A percentile compares a stretch with the other conserved stretches of the same genome.
These are phyloP conservation scores for Aspergillus affinis DNA, from an alignment of 495 filamentous ascomycete genomes.

Conservation along the genomic window DNA sequence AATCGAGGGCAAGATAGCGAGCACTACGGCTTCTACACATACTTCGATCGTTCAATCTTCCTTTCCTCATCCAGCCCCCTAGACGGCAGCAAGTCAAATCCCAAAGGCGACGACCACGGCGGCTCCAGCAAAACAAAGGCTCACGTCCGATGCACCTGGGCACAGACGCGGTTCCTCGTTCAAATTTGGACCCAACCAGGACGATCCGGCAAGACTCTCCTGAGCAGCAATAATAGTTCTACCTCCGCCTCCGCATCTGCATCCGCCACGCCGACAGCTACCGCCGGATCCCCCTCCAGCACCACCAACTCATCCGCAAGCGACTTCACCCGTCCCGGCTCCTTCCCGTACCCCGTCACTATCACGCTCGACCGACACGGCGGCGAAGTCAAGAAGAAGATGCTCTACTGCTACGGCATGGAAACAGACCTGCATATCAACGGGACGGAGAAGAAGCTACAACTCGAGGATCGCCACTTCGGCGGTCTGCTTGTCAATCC, in stretches of 20 bases:
- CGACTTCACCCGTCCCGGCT: constrained; percentile 61
- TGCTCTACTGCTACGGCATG: constrained; percentile 69
- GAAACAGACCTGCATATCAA: constrained; percentile 50
- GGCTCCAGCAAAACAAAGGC: constrained; percentile 61
- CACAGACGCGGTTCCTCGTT: constrained; percentile 81
- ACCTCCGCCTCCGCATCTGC: constrained; percentile 6
- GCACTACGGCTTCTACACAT: constrained; percentile 92
- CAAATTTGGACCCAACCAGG: constrained; percentile 76
- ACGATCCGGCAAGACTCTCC: constrained; percentile 43
- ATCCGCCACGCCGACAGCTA: constrained; percentile 17
- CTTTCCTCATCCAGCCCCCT: constrained; percentile 53
- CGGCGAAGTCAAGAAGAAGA: constrained; percentile 59
- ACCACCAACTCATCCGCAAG: constrained; percentile 43
- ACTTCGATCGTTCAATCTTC: constrained; percentile 88
- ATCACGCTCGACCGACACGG: constrained; percentile 81
- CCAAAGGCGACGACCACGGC: constrained; percentile 60
- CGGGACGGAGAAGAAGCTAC: constrained; percentile 48
- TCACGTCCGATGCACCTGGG: constrained; percentile 73
- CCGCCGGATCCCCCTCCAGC: constrained; percentile 8
- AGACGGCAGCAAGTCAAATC: constrained; percentile 29
- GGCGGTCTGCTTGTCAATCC: constrained; percentile 63
- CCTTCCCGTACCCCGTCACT: constrained; percentile 84
- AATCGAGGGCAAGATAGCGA: constrained; percentile 76
- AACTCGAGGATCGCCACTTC: constrained; percentile 58
- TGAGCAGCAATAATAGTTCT: constrained; percentile 30